A percentile compares a stretch with the other conserved stretches of the same genome.
These are phyloP conservation scores for Pythium brachiatum DNA, from an alignment of 352 stramenopile species.

Conservation along the genomic window DNA sequence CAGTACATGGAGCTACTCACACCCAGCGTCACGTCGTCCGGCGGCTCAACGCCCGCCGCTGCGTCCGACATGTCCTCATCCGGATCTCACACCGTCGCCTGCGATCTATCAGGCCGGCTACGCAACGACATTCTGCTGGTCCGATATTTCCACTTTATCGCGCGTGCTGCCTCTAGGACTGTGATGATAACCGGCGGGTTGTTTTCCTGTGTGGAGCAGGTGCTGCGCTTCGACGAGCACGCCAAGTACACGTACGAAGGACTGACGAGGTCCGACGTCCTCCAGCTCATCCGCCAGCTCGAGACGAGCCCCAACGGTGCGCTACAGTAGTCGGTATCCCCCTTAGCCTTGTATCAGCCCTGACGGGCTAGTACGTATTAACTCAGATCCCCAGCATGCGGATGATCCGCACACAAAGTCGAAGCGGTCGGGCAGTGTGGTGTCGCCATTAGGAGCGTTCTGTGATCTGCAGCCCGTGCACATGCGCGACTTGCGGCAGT, in stretches of 20 bases:
- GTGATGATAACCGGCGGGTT: no score
- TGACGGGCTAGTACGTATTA: no score
- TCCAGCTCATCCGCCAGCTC: slow-evolving; percentile 31
- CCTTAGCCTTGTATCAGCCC: no score
- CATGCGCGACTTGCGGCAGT: slow-evolving; percentile 41
- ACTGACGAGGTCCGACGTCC: slow-evolving; percentile 28
- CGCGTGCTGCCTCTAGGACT: neutral
- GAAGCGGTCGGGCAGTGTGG: slow-evolving; percentile 7
- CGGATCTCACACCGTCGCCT: neutral
- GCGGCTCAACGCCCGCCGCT: neutral
- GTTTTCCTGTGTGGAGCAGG: slow-evolving; percentile 8
- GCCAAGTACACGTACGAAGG: slow-evolving; percentile 29
- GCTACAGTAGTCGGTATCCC: neutral
- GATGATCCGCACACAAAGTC: neutral
- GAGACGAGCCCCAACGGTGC: slow-evolving; percentile 19
- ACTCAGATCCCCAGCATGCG: neutral
- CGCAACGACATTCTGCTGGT: slow-evolving; percentile 27
- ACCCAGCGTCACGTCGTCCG: slow-evolving; percentile 10
- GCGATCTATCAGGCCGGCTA: neutral
- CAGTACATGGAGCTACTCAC: slow-evolving; percentile 22
- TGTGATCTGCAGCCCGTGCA: slow-evolving; percentile 45
- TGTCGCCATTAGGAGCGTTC: slow-evolving; percentile 22
- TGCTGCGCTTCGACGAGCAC: slow-evolving; percentile 30
- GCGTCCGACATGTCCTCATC: neutral
- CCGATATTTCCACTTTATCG: neutral